These are phyloP conservation scores for Castanospermum australe DNA, from an alignment of 306 rosid genomes.

Conservation along the genomic window DNA sequence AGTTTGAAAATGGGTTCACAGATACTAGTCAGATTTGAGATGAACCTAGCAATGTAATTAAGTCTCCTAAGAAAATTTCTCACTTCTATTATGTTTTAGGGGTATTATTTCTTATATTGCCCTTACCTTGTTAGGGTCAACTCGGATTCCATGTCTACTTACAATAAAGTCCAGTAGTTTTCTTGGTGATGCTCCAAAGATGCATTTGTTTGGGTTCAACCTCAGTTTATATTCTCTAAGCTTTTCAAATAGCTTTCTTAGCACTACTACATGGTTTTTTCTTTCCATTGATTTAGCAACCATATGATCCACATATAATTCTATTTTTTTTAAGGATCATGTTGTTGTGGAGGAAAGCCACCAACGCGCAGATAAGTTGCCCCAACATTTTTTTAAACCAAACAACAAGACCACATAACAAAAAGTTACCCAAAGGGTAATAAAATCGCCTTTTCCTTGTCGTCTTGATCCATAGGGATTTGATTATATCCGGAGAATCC, in stretches of 20 bases:
- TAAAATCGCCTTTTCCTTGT: background rate
- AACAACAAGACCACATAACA: background rate
- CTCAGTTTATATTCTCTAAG: too few species aligned
- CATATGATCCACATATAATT: background rate
- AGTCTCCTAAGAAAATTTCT: too few species aligned
- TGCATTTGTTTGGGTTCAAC: background rate
- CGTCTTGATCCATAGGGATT: background rate
- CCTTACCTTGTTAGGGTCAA: too few species aligned
- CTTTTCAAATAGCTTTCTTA: too few species aligned
- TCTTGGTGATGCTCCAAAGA: background rate
- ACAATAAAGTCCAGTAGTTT: too few species aligned
- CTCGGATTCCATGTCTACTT: background rate
- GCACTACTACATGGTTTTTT: background rate
- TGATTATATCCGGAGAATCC: background rate
- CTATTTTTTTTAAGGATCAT: too few species aligned
- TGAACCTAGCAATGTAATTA: background rate
- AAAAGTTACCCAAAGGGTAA: background rate
- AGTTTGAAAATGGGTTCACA: background rate
- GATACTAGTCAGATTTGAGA: background rate
- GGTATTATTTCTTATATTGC: background rate
- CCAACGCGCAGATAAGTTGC: background rate
- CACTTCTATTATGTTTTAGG: background rate
- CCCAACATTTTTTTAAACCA: background rate
- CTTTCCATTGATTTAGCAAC: background rate
- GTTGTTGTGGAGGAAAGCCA: background rate